phyloP scores from a whole-genome alignment of 225 moss, liverwort and hornwort genomes.

The Ulota crispa region DNA sequence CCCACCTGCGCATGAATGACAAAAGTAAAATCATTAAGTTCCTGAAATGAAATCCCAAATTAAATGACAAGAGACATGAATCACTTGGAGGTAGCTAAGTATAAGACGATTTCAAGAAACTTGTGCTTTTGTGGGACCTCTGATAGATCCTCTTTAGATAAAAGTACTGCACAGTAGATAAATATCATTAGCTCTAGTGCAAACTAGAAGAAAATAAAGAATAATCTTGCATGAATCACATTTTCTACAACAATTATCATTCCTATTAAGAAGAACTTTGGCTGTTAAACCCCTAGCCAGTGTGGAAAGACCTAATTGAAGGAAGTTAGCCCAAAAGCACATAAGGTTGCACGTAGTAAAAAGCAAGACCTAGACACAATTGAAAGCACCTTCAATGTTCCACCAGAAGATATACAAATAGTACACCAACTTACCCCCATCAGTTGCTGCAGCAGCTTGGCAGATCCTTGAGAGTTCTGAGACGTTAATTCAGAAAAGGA shows the following conservation, averaged over 20 bases:
- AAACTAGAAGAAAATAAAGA: not conserved
- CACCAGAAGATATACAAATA: not conserved
- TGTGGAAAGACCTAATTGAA: not conserved
- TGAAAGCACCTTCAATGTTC: not conserved
- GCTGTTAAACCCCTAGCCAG: not conserved
- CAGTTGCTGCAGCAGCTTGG: conserved; percentile 66
- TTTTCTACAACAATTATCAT: not conserved
- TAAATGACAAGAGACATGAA: not conserved
- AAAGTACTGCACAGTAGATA: not conserved
- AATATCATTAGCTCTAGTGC: not conserved
- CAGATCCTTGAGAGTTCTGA: conserved; percentile 54
- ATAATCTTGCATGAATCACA: not conserved
- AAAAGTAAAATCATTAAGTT: not conserved
- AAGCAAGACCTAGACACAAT: not conserved
- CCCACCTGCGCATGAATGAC: conserved; percentile 53
- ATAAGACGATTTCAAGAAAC: not conserved
- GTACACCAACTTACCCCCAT: conserved; percentile 49
- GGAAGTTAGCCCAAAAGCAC: not conserved
- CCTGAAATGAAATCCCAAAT: not conserved
- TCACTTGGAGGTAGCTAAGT: not conserved
- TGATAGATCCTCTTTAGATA: not conserved
- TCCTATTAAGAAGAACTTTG: not conserved
- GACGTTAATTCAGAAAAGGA: conserved; percentile 48
- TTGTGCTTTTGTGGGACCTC: not conserved
- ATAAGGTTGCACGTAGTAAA: not conserved